Base-by-base conservation (phyloP, 1,284 basidiomycete genomes). In the Trichosporon sp. region DNA sequence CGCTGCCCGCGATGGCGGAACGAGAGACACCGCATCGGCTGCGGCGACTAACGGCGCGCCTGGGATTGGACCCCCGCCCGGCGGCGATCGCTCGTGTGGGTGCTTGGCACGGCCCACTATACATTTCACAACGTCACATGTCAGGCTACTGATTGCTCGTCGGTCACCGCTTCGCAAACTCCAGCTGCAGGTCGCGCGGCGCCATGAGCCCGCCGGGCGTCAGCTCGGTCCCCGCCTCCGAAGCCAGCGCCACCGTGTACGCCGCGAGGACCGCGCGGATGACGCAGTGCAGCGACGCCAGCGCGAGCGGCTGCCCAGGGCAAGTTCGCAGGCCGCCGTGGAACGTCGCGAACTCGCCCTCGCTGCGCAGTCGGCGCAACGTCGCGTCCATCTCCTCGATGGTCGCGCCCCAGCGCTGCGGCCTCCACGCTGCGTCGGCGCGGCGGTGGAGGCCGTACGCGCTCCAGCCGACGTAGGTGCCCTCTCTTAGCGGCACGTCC, bases 401-500 rank as follows among this genome's bases (percentile, higher is more conserved):
- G 11, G 18, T 56, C 18, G 3, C n/a, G 2, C 65, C 65, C 65
- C 65, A 65, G 29, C 65, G 44, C n/a, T 51, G 9, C 15, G 65
- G 65, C 29, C 65, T 29, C 21, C 51, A 65, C 3, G 34, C 65
- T 2, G 65, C 21, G 9, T 65, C 65, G 2, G 13, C 11, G 32
- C 25, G 8, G 47, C 51, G 65, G 32, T 65, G 65, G 6, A 65
- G n/a, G 13, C 51, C 65, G 18, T 27, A 58, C 18, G 53, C 65
- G 2, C 31, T 35, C 51, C 53, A 65, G 51, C 65, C 65, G 47
- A 65, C 65, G 34, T 65, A 65, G 21, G 51, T 58, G 32, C 53
- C 65, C n/a, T 31, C 29, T 7, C 18, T 42, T 7, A 64, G 63
- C 23, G 63, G 63, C 12, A 64, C 63, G 42, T 64, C 35, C 7